Evolutionary conservation across 176 grass and related monocot genomes (phyloP).

Genomic region (Hyparrhenia diplandra): DNA sequence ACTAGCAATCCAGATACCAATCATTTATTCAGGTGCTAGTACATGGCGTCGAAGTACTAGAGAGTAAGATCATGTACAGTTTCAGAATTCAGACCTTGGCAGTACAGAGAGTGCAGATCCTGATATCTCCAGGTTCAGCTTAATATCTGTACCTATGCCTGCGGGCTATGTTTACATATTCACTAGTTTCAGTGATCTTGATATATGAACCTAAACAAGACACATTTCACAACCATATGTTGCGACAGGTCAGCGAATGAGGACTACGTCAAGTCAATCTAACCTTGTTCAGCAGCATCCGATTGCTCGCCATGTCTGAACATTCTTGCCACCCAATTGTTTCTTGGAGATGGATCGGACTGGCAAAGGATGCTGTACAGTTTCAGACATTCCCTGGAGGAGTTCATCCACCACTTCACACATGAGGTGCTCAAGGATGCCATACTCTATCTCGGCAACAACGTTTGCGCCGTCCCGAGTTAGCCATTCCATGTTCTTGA

Average conservation of each 20-base stretch:
- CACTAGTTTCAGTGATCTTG: not conserved
- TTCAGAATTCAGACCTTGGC: not conserved
- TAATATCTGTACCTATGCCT: not conserved
- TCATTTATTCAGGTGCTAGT: conserved; percentile 12
- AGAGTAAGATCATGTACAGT: conserved; percentile 4
- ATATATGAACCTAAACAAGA: not conserved
- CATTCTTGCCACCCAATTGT: not conserved
- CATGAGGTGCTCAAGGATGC: conserved; percentile 38
- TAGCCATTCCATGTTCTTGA: conserved; percentile 23
- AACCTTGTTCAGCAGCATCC: not conserved
- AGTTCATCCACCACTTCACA: conserved; percentile 34
- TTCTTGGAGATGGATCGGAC: not conserved
- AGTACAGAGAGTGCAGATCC: not conserved
- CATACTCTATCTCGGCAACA: conserved; percentile 8
- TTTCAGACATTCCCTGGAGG: not conserved
- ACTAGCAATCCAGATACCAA: conserved; percentile 3
- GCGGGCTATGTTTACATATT: not conserved
- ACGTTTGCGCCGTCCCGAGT: not conserved
- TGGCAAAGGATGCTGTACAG: not conserved
- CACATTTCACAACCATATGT: not conserved
- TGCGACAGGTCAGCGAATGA: not conserved
- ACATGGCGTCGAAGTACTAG: conserved; percentile 9
- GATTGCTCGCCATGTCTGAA: not conserved
- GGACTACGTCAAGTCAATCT: no score
- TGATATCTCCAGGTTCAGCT: not conserved